Conservation (phyloP, 768 basidiomycete species). For the Daedaleopsis nitida region DNA sequence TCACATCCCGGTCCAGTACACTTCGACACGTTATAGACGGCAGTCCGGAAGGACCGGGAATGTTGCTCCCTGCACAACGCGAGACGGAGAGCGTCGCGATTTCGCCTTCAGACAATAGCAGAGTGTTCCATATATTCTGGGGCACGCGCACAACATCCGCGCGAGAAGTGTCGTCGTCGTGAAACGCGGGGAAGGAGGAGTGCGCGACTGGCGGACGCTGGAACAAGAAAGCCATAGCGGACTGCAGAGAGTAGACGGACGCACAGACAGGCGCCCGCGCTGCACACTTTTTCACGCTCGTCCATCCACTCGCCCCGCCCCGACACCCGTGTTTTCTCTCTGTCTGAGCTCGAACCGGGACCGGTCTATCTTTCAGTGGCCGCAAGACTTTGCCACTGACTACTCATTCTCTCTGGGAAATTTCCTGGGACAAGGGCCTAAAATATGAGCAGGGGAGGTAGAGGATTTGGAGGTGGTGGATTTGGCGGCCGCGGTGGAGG, state of each 20-base stretch:
- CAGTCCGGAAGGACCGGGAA: constrained; percentile 2
- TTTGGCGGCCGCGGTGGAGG: constrained; percentile 56
- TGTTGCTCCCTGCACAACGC: constrained; percentile 3
- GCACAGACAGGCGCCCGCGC: constrained; percentile 14
- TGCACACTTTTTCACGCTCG: constrained; percentile 20
- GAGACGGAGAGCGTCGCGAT: constrained; percentile 18
- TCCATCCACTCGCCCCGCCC: constrained; percentile 11
- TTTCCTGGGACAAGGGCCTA: neutral
- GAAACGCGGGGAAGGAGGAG: constrained; percentile 7
- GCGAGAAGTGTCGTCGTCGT: constrained; percentile 4
- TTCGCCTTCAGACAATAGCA: constrained; percentile 1
- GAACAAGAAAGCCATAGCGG: constrained; percentile 25
- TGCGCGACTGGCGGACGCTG: constrained; percentile 17
- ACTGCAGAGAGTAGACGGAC: neutral
- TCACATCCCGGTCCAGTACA: constrained; percentile 40
- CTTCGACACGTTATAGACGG: constrained; percentile 36
- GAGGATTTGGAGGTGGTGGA: constrained; percentile 60
- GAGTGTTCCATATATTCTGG: constrained; percentile 12
- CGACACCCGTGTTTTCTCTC: neutral
- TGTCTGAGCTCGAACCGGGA: neutral
- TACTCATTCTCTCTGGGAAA: neutral
- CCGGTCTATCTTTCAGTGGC: neutral
- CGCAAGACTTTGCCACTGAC: neutral
- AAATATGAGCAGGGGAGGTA: constrained; percentile 55
- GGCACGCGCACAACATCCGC: constrained; percentile 14